A percentile compares a stretch with the other conserved stretches of the same genome.
phyloP scores from a whole-genome alignment of 2,329 filamentous ascomycete species.

The Cladosporium sp. region DNA sequence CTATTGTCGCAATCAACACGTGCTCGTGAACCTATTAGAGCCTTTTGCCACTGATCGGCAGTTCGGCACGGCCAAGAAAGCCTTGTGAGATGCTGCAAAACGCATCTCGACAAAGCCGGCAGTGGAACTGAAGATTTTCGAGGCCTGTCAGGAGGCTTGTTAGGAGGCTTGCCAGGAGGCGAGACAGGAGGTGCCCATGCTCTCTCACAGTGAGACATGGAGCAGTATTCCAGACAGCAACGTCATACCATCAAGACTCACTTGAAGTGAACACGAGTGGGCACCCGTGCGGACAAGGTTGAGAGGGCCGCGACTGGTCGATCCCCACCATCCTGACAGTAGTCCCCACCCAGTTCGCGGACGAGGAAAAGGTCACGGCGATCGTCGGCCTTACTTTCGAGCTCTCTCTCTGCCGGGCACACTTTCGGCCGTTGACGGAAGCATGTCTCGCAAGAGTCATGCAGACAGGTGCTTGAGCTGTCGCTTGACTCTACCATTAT shows the following conservation, averaged over 20 bases:
- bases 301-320: conserved; percentile 1
- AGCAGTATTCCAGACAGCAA: neutral
- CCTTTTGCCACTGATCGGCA: neutral
- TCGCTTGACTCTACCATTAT: neutral
- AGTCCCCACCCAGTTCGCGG: neutral
- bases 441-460: conserved; percentile 7
- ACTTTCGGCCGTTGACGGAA: conserved; percentile 11
- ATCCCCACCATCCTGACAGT: neutral
- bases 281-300: neutral
- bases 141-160: too few relatives aligned
- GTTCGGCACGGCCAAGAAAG: too few relatives aligned
- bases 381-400: conserved; percentile 12
- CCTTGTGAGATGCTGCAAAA: too few relatives aligned
- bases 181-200: too few relatives aligned
- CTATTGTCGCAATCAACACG: neutral
- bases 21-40: neutral
- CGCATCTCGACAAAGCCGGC: too few relatives aligned
- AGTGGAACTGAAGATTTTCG: too few relatives aligned
- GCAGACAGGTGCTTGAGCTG: neutral
- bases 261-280: neutral
- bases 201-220: neutral
- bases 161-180: too few relatives aligned
- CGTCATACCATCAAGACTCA: neutral
- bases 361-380: neutral
- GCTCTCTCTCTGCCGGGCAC: neutral